Evolutionary conservation across 176 grass and related monocot species (phyloP).

Genomic region (Rhipidocladum racemiflorum): DNA sequence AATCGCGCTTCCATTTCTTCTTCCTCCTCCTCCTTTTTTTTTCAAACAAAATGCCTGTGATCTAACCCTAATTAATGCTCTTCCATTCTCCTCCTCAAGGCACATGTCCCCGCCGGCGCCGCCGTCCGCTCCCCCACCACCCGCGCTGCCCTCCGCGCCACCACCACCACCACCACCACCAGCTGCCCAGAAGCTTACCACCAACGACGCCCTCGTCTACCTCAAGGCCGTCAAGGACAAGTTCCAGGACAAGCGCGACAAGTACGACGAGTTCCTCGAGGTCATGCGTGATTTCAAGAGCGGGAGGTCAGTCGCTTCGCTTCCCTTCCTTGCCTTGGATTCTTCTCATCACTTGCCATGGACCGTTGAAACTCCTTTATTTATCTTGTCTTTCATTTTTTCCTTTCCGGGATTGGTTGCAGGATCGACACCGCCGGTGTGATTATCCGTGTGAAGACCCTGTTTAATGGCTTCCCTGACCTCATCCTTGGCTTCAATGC

Average conservation of each 20-base stretch:
- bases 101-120: slow-evolving; percentile 28
- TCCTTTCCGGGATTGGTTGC: not conserved
- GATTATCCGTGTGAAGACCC: slow-evolving; percentile 63
- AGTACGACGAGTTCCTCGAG: slow-evolving; percentile 76
- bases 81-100: not conserved
- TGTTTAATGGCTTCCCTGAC: slow-evolving; percentile 69
- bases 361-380: not conserved
- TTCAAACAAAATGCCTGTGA: not conserved
- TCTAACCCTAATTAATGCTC: not conserved
- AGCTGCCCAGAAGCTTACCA: slow-evolving; percentile 53
- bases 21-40: not conserved
- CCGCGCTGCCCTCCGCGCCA: not conserved
- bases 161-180: not conserved
- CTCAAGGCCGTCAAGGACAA: slow-evolving; percentile 70
- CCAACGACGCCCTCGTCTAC: slow-evolving; percentile 69
- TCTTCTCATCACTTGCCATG: not conserved
- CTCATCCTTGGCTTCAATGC: slow-evolving; percentile 79
- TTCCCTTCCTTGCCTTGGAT: not conserved
- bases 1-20: not conserved
- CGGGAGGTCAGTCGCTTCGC: slow-evolving; percentile 38
- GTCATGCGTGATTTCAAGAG: slow-evolving; percentile 86
- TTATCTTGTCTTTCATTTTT: not conserved
- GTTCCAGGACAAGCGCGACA: slow-evolving; percentile 72
- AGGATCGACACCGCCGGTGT: slow-evolving; percentile 65
- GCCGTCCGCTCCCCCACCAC: not conserved